These are phyloP conservation scores for Blastocystis sp. DNA, from an alignment of 352 stramenopile genomes.

Conservation along the genomic window DNA sequence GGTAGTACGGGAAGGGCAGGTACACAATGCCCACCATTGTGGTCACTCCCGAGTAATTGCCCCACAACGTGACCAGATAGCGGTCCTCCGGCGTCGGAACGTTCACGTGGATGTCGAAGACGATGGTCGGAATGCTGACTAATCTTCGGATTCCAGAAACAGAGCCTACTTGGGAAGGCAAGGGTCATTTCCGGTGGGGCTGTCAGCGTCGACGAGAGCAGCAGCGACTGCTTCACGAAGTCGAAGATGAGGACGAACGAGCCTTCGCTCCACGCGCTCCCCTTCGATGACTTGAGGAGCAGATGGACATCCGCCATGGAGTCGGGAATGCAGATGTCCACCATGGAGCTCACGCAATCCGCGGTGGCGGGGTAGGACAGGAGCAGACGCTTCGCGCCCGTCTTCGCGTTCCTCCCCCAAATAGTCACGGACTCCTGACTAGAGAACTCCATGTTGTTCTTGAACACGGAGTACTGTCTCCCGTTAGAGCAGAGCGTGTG, in stretches of 20 bases:
- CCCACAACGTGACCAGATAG: constrained; percentile 32
- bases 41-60: background rate
- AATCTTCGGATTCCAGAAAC: background rate
- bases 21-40: constrained; percentile 49
- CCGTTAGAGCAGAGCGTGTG: constrained; percentile 62
- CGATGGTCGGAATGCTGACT: background rate
- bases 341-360: constrained; percentile 34
- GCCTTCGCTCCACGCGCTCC: background rate
- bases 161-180: background rate
- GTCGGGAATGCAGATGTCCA: constrained; percentile 53
- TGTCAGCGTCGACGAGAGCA: constrained; percentile 3
- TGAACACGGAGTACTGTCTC: constrained; percentile 61
- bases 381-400: constrained; percentile 4
- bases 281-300: constrained; percentile 12
- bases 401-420: constrained; percentile 26
- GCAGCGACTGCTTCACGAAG: background rate
- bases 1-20: constrained; percentile 54
- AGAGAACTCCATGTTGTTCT: constrained; percentile 10
- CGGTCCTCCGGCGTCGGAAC: constrained; percentile 27
- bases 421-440: constrained; percentile 35
- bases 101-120: constrained; percentile 11
- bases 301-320: constrained; percentile 17
- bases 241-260: constrained; percentile 45
- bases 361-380: constrained; percentile 20
- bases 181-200: constrained; percentile 15